phyloP scores from a whole-genome alignment of 225 moss, liverwort and hornwort species.

The Straminergon stramineum region DNA sequence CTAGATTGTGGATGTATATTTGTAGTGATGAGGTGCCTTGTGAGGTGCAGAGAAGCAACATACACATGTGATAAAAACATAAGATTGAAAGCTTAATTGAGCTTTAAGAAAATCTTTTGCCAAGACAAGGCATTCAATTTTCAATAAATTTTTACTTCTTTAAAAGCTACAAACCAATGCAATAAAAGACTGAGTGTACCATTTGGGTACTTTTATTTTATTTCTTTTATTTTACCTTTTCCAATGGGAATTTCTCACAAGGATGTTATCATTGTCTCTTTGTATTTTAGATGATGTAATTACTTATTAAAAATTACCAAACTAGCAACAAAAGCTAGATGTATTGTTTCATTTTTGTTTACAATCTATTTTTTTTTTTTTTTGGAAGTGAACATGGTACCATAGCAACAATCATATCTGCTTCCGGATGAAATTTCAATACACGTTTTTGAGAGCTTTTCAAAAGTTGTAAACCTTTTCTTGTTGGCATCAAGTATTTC shows the following conservation, averaged over 20 bases:
- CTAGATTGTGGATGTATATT: not conserved
- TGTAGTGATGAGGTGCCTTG: not conserved
- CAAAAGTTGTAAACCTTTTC: constrained; percentile 14
- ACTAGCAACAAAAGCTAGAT: not conserved
- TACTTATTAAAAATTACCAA: not conserved
- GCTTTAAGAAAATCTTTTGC: not conserved
- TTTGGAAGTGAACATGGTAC: not conserved
- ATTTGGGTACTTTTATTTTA: not conserved
- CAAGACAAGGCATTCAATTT: not conserved
- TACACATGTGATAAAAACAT: not conserved
- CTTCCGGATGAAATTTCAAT: constrained; percentile 30
- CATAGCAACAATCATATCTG: constrained; percentile 34
- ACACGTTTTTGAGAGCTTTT: not conserved
- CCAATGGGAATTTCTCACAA: not conserved
- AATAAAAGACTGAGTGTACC: not conserved
- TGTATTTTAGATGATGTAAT: not conserved
- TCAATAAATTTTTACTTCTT: not conserved
- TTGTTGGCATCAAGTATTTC: constrained; percentile 25
- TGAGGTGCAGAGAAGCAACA: fast-evolving
- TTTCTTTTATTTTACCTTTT: not conserved
- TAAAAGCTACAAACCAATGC: not conserved
- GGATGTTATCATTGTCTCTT: not conserved
- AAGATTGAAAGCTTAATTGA: not conserved
- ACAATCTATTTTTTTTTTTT: not conserved
- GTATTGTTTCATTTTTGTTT: not conserved